Evolutionary conservation across 331 rosid species (phyloP), one percentile per base, ranked within the genome.

Genomic region (Quercus phellos): DNA sequence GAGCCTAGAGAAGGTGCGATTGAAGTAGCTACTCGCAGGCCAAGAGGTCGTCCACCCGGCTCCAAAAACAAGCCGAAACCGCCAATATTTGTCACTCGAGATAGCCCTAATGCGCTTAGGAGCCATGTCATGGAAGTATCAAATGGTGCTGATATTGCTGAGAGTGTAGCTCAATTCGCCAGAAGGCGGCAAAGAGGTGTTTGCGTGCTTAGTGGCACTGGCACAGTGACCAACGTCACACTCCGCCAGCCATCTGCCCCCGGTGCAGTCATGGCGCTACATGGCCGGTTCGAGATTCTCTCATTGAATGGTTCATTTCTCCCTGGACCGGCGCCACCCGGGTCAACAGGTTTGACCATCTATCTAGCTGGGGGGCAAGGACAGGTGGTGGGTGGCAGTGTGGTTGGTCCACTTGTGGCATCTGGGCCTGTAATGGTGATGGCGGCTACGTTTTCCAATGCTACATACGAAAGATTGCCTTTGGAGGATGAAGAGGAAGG

Each of bases 41-140:
- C 91, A 0, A 75, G 94, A 18, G 97, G 97, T 0, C 89, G 94
- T 2, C 97, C 97, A 0, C 76, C 91, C 0, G 97, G 97, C 0
- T 91, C 97, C 0, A 91, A 85, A 42, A 91, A 91, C 89, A 91
- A 87, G 80, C 93, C 97, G 0, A 92, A 84, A 18, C 93, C 97
- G 0, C 94, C 94, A 0, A 85, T 92, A 51, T 85, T 92, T 38
- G 91, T 92, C 6, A 90, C 97, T 0, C 68, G 94, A 16, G 97
- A 92, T 73, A 88, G 90, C 87, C 97, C 97, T 51, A 92, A 92
- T 79, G 89, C 91, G 3, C 93, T 92, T 4, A 74, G 93, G 2
- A 90, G 97, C 82, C 97, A 92, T 63, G 94, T 92, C 60, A 87
- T 92, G 88, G 97, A 92, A 87, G 76, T 92, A 16, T 81, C 94